Percentiles rank a stretch among this genome's conserved stretches.
These are phyloP conservation scores for Ophiostoma ulmi DNA, from an alignment of 2,329 filamentous ascomycete species.

Conservation along the genomic window DNA sequence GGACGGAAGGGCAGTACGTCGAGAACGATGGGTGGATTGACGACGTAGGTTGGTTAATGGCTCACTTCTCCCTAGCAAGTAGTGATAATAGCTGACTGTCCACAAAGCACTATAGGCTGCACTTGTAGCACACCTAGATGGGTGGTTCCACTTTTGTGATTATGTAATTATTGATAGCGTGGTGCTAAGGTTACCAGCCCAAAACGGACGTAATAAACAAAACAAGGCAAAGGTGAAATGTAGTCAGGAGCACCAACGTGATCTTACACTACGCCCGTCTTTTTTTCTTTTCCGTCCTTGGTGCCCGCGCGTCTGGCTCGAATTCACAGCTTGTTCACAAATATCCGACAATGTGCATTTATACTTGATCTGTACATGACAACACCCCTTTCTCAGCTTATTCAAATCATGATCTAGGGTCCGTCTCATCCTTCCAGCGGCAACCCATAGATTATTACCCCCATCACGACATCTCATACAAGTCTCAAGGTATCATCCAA, in stretches of 20 bases:
- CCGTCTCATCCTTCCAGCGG: neutral
- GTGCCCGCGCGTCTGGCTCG: neutral
- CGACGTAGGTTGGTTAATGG: slow-evolving; percentile 10
- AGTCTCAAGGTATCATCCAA: neutral
- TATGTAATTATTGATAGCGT: slow-evolving; percentile 4
- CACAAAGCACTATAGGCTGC: neutral
- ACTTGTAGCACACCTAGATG: neutral
- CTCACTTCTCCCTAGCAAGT: slow-evolving; percentile 9
- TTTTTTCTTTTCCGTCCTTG: neutral
- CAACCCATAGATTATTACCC: neutral
- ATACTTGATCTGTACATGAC: neutral
- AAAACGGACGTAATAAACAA: slow-evolving; percentile 5
- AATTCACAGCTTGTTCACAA: neutral
- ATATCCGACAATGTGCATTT: neutral
- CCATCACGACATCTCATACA: slow-evolving; percentile 7
- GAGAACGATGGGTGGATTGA: neutral
- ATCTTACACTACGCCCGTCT: neutral
- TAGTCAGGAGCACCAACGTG: neutral
- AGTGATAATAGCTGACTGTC: slow-evolving; percentile 9
- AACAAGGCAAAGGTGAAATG: neutral
- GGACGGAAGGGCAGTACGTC: neutral
- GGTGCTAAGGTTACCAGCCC: slow-evolving; percentile 11
- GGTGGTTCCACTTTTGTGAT: neutral
- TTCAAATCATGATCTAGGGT: neutral
- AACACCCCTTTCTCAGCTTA: neutral